These are phyloP conservation scores for Claviceps sp. DNA, from an alignment of 2,329 filamentous ascomycete genomes.

Conservation along the genomic window DNA sequence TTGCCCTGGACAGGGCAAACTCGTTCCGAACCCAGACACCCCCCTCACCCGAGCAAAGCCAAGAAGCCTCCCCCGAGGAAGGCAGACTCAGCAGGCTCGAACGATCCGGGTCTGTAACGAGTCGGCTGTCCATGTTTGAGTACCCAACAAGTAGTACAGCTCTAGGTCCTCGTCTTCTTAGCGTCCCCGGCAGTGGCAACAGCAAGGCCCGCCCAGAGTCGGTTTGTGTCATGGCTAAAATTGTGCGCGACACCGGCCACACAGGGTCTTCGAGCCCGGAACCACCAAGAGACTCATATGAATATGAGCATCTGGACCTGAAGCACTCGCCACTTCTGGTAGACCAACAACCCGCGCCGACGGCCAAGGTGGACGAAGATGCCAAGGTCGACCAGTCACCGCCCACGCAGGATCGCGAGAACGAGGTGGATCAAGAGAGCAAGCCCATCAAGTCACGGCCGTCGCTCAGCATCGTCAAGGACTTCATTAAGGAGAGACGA, in stretches of 20 bases:
- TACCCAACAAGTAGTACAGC: slow-evolving; percentile 13
- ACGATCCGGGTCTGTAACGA: slow-evolving; percentile 41
- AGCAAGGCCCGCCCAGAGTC: slow-evolving; percentile 51
- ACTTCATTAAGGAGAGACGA: slow-evolving; percentile 47
- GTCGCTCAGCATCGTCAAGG: slow-evolving; percentile 45
- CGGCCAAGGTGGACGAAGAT: slow-evolving; percentile 10
- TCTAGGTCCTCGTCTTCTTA: slow-evolving; percentile 5
- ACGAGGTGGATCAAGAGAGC: slow-evolving; percentile 21
- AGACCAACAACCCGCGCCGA: slow-evolving; percentile 33
- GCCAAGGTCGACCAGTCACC: slow-evolving; percentile 18
- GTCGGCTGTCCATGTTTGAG: slow-evolving; percentile 43
- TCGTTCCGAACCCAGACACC: slow-evolving; percentile 21
- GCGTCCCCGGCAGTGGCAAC: slow-evolving; percentile 10
- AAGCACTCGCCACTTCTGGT: slow-evolving; percentile 47
- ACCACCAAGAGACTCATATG: slow-evolving; percentile 25
- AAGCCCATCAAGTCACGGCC: slow-evolving; percentile 31
- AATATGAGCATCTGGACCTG: slow-evolving; percentile 36
- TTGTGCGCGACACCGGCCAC: slow-evolving; percentile 51
- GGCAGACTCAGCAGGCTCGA: slow-evolving; percentile 24
- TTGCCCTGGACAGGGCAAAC: slow-evolving; percentile 29
- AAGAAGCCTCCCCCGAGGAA: slow-evolving; percentile 34
- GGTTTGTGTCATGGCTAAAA: slow-evolving; percentile 78
- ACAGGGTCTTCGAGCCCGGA: slow-evolving; percentile 28
- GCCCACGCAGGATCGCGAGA: slow-evolving; percentile 21
- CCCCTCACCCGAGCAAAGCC: slow-evolving; percentile 25